Evolutionary conservation across 768 basidiomycete species (phyloP).

Genomic region (Strobilomyces dryophilus): DNA sequence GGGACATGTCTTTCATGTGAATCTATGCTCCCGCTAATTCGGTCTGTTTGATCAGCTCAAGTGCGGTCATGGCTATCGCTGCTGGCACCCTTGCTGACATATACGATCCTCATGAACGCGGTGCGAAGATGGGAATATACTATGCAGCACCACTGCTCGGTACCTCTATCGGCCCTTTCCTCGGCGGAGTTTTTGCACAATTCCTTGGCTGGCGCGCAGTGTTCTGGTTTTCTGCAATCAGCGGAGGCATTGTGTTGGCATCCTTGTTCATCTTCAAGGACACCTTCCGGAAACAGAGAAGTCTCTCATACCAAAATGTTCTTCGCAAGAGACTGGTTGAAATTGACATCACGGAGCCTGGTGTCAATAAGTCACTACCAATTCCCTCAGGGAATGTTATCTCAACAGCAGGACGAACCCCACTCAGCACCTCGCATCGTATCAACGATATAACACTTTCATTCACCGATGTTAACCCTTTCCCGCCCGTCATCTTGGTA

Average conservation of each 20-base stretch:
- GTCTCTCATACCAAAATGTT: slow-evolving; percentile 69
- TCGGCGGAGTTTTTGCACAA: slow-evolving; percentile 66
- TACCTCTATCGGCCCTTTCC: slow-evolving; percentile 58
- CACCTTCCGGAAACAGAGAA: slow-evolving; percentile 80
- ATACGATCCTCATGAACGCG: slow-evolving; percentile 75
- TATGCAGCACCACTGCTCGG: slow-evolving; percentile 80
- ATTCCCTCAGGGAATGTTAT: neutral
- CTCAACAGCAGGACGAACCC: slow-evolving; percentile 5
- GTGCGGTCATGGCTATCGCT: slow-evolving; percentile 67
- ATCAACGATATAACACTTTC: slow-evolving; percentile 46
- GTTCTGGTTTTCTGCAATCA: slow-evolving; percentile 76
- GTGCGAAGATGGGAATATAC: slow-evolving; percentile 78
- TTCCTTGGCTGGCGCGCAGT: slow-evolving; percentile 76
- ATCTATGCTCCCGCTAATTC: neutral
- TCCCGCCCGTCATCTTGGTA: slow-evolving; percentile 57
- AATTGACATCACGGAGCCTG: neutral
- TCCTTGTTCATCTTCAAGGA: slow-evolving; percentile 66
- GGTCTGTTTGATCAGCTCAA: slow-evolving; percentile 38
- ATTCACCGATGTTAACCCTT: slow-evolving; percentile 67
- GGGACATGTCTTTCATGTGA: slow-evolving; percentile 2
- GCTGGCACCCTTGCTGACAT: slow-evolving; percentile 79
- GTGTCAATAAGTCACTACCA: slow-evolving; percentile 7
- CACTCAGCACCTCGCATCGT: neutral
- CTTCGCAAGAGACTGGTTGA: slow-evolving; percentile 42
- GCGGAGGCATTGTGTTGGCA: slow-evolving; percentile 50